Conservation (phyloP, 495 filamentous ascomycete genomes). For the Trypethelium eluteriae region DNA sequence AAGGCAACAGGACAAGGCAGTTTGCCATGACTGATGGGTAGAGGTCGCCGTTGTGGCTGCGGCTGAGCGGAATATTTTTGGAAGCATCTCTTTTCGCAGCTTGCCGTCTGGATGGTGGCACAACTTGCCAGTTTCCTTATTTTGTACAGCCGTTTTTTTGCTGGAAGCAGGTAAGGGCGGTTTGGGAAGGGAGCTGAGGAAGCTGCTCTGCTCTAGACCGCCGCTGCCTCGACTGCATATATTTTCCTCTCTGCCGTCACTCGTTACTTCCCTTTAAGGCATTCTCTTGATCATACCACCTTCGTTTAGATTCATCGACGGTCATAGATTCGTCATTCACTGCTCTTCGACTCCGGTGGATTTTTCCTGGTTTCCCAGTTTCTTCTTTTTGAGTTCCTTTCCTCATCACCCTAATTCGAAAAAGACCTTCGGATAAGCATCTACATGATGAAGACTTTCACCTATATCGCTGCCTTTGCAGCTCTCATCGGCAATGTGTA, state of each 20-base stretch:
- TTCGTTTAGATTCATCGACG: not conserved
- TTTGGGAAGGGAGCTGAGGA: not conserved
- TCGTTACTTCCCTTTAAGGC: not conserved
- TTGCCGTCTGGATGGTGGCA: not conserved
- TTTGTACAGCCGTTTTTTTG: not conserved
- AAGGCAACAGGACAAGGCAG: not conserved
- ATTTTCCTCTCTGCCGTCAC: not conserved
- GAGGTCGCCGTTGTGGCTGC: not conserved
- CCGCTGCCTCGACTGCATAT: not conserved
- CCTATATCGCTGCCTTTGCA: slow-evolving; percentile 1
- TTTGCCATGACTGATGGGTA: not conserved
- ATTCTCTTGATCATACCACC: not conserved
- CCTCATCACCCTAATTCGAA: not conserved
- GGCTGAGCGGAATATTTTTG: not conserved
- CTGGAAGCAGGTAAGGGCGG: too few species aligned
- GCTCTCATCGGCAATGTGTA: slow-evolving; percentile 2
- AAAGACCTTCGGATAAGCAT: too few species aligned
- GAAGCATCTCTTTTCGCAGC: not conserved
- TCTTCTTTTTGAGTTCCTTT: too few species aligned
- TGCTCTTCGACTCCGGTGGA: not conserved
- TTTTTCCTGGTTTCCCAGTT: not conserved
- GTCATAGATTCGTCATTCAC: not conserved
- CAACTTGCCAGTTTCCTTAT: not conserved
- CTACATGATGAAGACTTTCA: not conserved
- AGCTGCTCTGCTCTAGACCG: not conserved